Conservation (phyloP, 352 stramenopile genomes). For the Phytophthora meadii region DNA sequence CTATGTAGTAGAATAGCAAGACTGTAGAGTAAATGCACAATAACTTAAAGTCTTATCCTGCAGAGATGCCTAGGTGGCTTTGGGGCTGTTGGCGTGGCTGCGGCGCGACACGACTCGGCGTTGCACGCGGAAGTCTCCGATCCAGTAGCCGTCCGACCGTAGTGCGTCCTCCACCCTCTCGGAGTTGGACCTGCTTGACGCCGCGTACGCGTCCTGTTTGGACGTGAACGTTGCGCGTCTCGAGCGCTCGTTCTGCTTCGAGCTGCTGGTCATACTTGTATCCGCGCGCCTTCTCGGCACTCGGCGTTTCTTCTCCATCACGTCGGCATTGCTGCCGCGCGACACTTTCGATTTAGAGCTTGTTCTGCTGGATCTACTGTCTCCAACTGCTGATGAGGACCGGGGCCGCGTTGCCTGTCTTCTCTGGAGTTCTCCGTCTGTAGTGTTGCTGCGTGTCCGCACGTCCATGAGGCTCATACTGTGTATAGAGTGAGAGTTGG, state of each 20-base stretch:
- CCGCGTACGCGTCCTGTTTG: constrained; percentile 37
- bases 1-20: constrained; percentile 26
- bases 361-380: constrained; percentile 11
- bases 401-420: constrained; percentile 23
- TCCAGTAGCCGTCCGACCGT: constrained; percentile 80
- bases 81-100: constrained; percentile 30
- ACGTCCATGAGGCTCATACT: constrained; percentile 31
- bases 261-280: constrained; percentile 13
- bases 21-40: constrained; percentile 39
- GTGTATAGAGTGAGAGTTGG: constrained; percentile 6
- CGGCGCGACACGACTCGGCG: constrained; percentile 47
- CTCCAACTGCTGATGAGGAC: constrained; percentile 31
- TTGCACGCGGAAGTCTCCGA: constrained; percentile 71
- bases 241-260: constrained; percentile 28
- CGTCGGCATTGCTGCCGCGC: constrained; percentile 2
- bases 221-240: constrained; percentile 37
- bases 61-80: constrained; percentile 23
- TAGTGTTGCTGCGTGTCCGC: constrained; percentile 24
- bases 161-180: constrained; percentile 65
- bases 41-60: constrained; percentile 37
- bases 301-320: constrained; percentile 30
- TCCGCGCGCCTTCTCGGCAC: constrained; percentile 29
- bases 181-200: constrained; percentile 36
- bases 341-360: neutral
- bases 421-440: constrained; percentile 21